Percentiles rank a stretch among this genome's conserved stretches.
phyloP scores from a whole-genome alignment of 306 rosid genomes.

The Begonia peltatifolia region DNA sequence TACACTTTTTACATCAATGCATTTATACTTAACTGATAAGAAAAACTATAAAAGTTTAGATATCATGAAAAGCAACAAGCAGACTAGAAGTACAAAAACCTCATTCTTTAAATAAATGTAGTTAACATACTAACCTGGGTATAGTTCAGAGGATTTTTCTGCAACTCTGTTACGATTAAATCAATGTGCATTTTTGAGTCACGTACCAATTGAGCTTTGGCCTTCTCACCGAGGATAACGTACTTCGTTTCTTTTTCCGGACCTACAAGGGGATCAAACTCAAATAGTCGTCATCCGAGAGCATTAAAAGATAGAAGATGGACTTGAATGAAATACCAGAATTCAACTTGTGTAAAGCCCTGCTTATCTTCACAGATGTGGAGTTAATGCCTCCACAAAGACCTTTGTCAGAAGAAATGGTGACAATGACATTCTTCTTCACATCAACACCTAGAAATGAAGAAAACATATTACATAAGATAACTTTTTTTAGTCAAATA shows the following conservation, averaged over 20 bases:
- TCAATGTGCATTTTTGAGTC: constrained; percentile 69
- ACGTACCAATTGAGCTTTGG: constrained; percentile 79
- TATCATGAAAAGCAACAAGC: not conserved
- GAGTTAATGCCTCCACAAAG: constrained; percentile 99
- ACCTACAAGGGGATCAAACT: constrained; percentile 25
- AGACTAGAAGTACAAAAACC: not conserved
- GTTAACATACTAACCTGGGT: constrained; percentile 45
- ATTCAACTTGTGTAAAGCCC: constrained; percentile 40
- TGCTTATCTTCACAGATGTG: constrained; percentile 93
- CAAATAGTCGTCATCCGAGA: not conserved
- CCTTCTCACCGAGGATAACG: constrained; percentile 88
- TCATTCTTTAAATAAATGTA: not conserved
- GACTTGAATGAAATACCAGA: constrained; percentile 42
- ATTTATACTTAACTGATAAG: too few relatives aligned
- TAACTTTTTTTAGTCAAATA: constrained; percentile 2
- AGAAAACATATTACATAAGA: constrained; percentile 12
- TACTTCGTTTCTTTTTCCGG: constrained; percentile 73
- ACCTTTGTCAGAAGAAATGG: constrained; percentile 94
- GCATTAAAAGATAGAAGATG: constrained; percentile 6
- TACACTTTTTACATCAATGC: too few relatives aligned
- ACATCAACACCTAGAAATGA: constrained; percentile 43
- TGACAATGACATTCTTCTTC: constrained; percentile 68
- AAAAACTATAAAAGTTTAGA: not conserved
- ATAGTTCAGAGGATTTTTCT: constrained; percentile 79
- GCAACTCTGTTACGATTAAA: constrained; percentile 60